Evolutionary conservation across 371 early-diverging fungal species (phyloP).

Genomic region (Syncephalastrum sp.): DNA sequence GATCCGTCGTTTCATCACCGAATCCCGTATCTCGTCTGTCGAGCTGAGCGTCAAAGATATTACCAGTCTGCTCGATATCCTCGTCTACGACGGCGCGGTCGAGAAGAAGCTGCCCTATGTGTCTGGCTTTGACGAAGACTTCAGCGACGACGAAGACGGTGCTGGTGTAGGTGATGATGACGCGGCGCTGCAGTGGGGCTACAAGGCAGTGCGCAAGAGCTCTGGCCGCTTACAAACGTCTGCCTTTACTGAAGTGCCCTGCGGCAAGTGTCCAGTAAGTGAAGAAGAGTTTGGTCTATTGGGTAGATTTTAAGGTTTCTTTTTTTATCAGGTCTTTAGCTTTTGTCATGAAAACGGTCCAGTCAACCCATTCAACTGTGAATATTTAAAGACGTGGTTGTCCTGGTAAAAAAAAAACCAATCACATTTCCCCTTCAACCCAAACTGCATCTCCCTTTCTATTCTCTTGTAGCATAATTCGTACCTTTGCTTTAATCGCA

Average conservation of each 20-base stretch:
- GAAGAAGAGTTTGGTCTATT: neutral
- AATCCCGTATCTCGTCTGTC: constrained; percentile 72
- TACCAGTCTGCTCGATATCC: constrained; percentile 76
- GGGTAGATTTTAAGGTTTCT: neutral
- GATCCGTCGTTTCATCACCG: constrained; percentile 70
- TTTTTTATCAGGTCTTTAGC: constrained; percentile 25
- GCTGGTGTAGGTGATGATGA: constrained; percentile 26
- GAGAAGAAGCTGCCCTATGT: constrained; percentile 62
- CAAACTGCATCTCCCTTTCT: no score
- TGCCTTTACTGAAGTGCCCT: constrained; percentile 78
- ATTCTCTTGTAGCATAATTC: no score
- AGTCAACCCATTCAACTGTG: constrained; percentile 74
- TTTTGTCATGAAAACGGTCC: constrained; percentile 75
- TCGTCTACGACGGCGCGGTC: constrained; percentile 89
- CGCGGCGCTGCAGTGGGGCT: constrained; percentile 61
- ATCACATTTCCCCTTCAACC: no score
- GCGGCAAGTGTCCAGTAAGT: constrained; percentile 76
- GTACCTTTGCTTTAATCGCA: no score
- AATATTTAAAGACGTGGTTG: constrained; percentile 80
- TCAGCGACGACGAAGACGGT: constrained; percentile 57
- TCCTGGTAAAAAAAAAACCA: constrained; percentile 26
- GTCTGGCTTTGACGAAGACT: constrained; percentile 47
- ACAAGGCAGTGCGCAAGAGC: constrained; percentile 65
- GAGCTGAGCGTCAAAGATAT: constrained; percentile 78
- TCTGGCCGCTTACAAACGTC: constrained; percentile 44